Conservation (phyloP, 2,329 filamentous ascomycete genomes). For the Ophiosphaerella narmari region DNA sequence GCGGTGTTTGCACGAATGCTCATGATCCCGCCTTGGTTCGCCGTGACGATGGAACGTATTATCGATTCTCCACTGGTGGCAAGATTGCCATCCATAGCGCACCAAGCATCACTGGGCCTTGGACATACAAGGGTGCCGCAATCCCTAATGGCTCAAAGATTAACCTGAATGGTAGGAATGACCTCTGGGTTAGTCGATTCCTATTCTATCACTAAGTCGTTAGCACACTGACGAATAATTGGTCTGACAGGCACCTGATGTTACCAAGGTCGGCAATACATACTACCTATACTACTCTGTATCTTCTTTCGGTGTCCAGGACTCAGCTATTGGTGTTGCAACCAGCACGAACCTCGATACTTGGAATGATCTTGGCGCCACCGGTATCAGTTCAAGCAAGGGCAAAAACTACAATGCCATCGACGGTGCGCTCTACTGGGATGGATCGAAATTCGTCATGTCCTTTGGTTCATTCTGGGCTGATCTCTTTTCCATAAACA, state of each 20-base stretch:
- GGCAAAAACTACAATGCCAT: conserved; percentile 57
- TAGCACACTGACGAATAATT: background rate
- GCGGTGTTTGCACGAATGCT: conserved; percentile 49
- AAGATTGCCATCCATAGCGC: conserved; percentile 57
- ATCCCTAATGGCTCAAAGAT: conserved; percentile 54
- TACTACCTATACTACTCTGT: conserved; percentile 72
- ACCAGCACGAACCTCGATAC: conserved; percentile 56
- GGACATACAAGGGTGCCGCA: conserved; percentile 54
- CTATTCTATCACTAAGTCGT: background rate
- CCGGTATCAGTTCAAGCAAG: conserved; percentile 52
- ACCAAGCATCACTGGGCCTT: conserved; percentile 55
- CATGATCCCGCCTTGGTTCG: conserved; percentile 58
- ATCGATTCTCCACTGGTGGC: conserved; percentile 58
- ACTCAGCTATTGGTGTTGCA: conserved; percentile 65
- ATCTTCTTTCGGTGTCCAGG: conserved; percentile 64
- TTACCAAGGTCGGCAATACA: conserved; percentile 58
- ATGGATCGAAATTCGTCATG: conserved; percentile 54
- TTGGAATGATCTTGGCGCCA: conserved; percentile 64
- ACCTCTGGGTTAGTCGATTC: conserved; percentile 54
- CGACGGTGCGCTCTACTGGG: conserved; percentile 53
- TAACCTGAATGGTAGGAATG: conserved; percentile 51
- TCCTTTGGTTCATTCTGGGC: conserved; percentile 73
- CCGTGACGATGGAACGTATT: conserved; percentile 56
- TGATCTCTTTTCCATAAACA: conserved; percentile 64
- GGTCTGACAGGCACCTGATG: conserved; percentile 64